These are phyloP conservation scores for Tetraselmis striata DNA, from an alignment of 139 green algal species.

Conservation along the genomic window DNA sequence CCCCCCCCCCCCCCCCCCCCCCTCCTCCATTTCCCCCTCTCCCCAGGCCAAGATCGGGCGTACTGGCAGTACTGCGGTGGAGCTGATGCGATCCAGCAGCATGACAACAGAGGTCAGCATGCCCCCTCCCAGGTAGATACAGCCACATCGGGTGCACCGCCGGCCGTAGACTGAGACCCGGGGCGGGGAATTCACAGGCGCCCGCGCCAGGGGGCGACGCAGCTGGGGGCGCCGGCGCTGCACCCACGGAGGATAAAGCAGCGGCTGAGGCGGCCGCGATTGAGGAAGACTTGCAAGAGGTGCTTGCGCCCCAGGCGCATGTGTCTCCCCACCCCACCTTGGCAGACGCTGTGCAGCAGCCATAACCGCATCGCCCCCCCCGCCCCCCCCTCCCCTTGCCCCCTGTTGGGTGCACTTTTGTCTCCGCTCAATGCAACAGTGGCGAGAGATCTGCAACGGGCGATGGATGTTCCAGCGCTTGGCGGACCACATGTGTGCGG, in stretches of 20 bases:
- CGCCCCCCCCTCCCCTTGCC: no score
- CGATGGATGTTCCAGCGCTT: constrained; percentile 78
- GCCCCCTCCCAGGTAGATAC: not conserved
- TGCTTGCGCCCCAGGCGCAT: not conserved
- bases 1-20: no score
- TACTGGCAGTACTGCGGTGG: not conserved
- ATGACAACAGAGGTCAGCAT: not conserved
- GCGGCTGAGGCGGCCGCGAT: not conserved
- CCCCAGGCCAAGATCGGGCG: not conserved
- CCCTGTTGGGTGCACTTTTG: no score
- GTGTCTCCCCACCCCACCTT: no score
- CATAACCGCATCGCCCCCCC: no score
- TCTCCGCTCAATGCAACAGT: no score
- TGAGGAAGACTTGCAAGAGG: not conserved
- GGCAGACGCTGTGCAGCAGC: no score
- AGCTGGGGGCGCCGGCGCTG: not conserved
- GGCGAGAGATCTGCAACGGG: constrained; percentile 41
- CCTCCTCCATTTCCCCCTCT: no score
- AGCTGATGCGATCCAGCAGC: not conserved
- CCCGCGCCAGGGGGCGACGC: not conserved
- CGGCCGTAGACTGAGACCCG: no score
- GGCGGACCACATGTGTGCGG: constrained; percentile 61
- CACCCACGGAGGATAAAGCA: not conserved
- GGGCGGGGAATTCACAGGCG: not conserved
- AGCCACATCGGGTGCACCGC: no score